A percentile compares a stretch with the other conserved stretches of the same genome.
Conservation (phyloP, 2,329 filamentous ascomycete species). For the Claviceps monticola region DNA sequence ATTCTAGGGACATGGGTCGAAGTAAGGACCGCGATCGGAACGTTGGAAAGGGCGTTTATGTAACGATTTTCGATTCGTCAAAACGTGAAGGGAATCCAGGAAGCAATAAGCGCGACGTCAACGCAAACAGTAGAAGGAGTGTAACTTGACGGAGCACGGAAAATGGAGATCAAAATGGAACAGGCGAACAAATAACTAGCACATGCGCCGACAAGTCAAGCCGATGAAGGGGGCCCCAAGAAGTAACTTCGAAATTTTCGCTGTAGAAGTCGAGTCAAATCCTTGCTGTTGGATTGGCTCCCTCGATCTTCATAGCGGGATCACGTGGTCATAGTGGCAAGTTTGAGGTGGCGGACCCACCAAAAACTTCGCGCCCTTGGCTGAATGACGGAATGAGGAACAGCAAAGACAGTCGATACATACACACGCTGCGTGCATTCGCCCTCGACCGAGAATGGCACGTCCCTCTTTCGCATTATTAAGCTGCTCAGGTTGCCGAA, state of each 20-base stretch:
- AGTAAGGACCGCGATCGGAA: conserved; percentile 1
- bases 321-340: conserved; percentile 6
- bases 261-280: not conserved
- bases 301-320: not conserved
- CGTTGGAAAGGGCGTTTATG: not conserved
- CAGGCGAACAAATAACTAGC: not conserved
- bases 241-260: conserved; percentile 16
- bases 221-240: conserved; percentile 4
- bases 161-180: not conserved
- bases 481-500: conserved; percentile 19
- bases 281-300: conserved; percentile 2
- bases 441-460: conserved; percentile 14
- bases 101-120: not conserved
- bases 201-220: not conserved
- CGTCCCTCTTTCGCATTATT: conserved; percentile 17
- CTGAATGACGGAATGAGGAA: not conserved
- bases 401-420: not conserved
- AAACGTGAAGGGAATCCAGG: conserved; percentile 10
- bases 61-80: conserved; percentile 5
- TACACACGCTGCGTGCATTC: not conserved
- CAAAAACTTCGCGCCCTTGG: not conserved
- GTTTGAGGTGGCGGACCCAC: not conserved
- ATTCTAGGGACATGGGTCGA: not conserved
- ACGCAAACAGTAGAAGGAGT: conserved; percentile 2
- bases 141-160: conserved; percentile 2